These are phyloP conservation scores for Cytospora paraplurivora DNA, from an alignment of 2,329 filamentous ascomycete species.

Conservation along the genomic window DNA sequence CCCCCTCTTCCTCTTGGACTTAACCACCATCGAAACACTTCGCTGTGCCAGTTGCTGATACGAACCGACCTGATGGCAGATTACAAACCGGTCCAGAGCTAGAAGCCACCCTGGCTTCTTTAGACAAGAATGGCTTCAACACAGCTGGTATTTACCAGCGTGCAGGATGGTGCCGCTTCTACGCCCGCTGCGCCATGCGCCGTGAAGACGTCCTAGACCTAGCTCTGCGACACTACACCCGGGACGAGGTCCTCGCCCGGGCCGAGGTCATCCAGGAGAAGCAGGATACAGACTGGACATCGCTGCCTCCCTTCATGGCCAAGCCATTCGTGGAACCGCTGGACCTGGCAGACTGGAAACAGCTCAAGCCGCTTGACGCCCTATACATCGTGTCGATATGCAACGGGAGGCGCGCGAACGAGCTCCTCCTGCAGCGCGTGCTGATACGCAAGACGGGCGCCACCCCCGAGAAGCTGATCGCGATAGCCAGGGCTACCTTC, in stretches of 20 bases:
- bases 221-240: slow-evolving; percentile 36
- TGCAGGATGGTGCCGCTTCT: slow-evolving; percentile 28
- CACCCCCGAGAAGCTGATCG: slow-evolving; percentile 37
- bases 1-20: no score
- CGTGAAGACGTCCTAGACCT: slow-evolving; percentile 43
- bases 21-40: neutral
- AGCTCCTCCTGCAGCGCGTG: slow-evolving; percentile 31
- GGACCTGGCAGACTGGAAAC: slow-evolving; percentile 33
- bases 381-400: slow-evolving; percentile 31
- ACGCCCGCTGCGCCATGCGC: slow-evolving; percentile 33
- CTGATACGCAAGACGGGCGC: slow-evolving; percentile 40
- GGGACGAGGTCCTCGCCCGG: slow-evolving; percentile 35
- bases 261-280: slow-evolving; percentile 29
- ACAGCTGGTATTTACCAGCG: slow-evolving; percentile 32
- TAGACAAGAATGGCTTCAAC: slow-evolving; percentile 38
- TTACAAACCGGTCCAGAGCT: slow-evolving; percentile 35
- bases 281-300: slow-evolving; percentile 33
- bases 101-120: slow-evolving; percentile 31
- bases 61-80: neutral
- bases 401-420: slow-evolving; percentile 31
- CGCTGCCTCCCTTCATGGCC: slow-evolving; percentile 34
- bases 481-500: slow-evolving; percentile 36
- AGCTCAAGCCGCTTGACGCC: slow-evolving; percentile 22
- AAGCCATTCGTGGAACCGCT: slow-evolving; percentile 28
- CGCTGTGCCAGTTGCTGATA: neutral